A percentile compares a stretch with the other conserved stretches of the same genome.
These are phyloP conservation scores for Magnaporthales sp. DNA, from an alignment of 2,329 filamentous ascomycete species.

Conservation along the genomic window DNA sequence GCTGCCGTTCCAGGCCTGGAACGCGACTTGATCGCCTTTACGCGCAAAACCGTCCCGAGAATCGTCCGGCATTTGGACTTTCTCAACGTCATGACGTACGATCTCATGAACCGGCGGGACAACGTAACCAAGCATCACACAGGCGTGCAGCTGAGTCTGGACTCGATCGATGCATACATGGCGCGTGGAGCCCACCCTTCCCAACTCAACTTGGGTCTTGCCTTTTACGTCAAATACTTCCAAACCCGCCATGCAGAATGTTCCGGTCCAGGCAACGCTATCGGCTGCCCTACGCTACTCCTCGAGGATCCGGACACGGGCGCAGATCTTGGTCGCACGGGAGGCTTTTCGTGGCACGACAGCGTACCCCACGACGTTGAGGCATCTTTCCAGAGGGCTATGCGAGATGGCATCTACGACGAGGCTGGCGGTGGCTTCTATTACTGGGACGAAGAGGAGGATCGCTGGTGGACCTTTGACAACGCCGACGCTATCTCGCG, in stretches of 20 bases:
- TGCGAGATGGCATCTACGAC: slow-evolving; percentile 45
- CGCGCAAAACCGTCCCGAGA: slow-evolving; percentile 40
- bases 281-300: slow-evolving; percentile 49
- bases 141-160: slow-evolving; percentile 43
- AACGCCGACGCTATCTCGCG: slow-evolving; percentile 47
- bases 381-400: slow-evolving; percentile 49
- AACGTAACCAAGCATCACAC: slow-evolving; percentile 56
- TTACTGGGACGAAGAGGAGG: slow-evolving; percentile 52
- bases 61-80: slow-evolving; percentile 56
- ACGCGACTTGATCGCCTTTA: slow-evolving; percentile 62
- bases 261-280: slow-evolving; percentile 21
- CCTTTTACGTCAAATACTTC: slow-evolving; percentile 64
- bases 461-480: slow-evolving; percentile 69
- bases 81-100: slow-evolving; percentile 65
- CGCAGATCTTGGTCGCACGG: slow-evolving; percentile 43
- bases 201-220: slow-evolving; percentile 58
- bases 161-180: slow-evolving; percentile 50
- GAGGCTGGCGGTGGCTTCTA: slow-evolving; percentile 52
- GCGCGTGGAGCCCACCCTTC: slow-evolving; percentile 41
- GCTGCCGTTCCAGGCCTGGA: slow-evolving; percentile 56
- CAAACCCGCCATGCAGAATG: slow-evolving; percentile 36
- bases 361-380: slow-evolving; percentile 41
- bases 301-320: slow-evolving; percentile 54
- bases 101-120: slow-evolving; percentile 67
- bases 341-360: slow-evolving; percentile 51